Evolutionary conservation across 75 land plant species (phyloP).

Genomic region (Pseudotsuga menziesii): DNA sequence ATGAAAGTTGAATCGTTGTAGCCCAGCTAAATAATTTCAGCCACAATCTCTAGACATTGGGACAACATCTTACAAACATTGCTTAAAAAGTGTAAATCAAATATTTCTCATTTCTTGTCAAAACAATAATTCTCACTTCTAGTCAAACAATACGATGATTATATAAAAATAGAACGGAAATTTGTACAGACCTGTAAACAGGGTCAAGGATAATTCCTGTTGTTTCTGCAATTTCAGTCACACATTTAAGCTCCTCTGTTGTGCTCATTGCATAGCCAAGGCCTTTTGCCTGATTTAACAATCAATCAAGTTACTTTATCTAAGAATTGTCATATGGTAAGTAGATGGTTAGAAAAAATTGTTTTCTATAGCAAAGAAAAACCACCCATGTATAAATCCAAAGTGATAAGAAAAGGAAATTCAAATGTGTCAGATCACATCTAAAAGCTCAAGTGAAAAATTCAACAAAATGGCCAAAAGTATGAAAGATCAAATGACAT

Average conservation of each 20-base stretch:
- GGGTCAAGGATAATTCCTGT: constrained; percentile 94
- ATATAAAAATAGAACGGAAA: background rate
- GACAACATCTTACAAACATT: background rate
- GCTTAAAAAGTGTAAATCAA: background rate
- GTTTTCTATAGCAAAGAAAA: background rate
- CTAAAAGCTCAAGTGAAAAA: constrained; percentile 5
- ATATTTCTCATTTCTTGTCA: background rate
- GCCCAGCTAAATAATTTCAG: background rate
- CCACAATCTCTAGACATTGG: background rate
- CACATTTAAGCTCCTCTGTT: constrained; percentile 73
- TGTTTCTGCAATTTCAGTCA: constrained; percentile 65
- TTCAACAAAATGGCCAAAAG: background rate
- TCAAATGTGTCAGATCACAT: background rate
- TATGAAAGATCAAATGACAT: background rate
- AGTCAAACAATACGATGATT: background rate
- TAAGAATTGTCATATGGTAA: background rate
- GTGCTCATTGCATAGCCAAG: constrained; percentile 92
- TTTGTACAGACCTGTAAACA: constrained; percentile 73
- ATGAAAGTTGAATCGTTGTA: background rate
- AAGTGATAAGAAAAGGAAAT: background rate
- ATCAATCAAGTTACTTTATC: background rate
- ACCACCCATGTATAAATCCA: background rate
- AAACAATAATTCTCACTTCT: too few relatives aligned
- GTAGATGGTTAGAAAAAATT: background rate
- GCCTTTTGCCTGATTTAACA: constrained; percentile 72